These are phyloP conservation scores for Solanum peruvianum DNA, from an alignment of 257 asterid species.

Conservation along the genomic window DNA sequence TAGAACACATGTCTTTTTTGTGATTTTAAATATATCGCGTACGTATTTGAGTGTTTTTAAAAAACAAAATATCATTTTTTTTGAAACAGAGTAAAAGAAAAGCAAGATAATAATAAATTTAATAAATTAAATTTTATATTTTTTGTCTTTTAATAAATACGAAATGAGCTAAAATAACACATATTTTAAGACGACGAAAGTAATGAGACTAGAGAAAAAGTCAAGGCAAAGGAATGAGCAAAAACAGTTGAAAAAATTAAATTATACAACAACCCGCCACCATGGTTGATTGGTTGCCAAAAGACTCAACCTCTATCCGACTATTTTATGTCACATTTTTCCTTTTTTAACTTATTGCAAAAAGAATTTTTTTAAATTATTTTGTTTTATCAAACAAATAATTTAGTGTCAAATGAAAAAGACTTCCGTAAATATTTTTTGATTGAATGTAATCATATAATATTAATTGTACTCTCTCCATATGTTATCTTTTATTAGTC, in stretches of 20 bases:
- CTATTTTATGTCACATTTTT: background rate
- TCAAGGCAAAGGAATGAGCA: background rate
- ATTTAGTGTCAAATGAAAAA: background rate
- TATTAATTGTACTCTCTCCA: background rate
- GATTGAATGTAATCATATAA: background rate
- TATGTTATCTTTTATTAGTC: background rate
- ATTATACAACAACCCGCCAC: background rate
- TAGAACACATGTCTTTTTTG: too few relatives aligned
- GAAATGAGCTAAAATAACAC: background rate
- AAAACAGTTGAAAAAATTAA: background rate
- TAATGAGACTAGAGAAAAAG: background rate
- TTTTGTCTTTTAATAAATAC: fast-evolving
- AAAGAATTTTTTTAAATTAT: background rate
- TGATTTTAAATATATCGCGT: too few relatives aligned
- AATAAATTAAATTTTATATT: background rate
- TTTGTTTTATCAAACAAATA: too few relatives aligned
- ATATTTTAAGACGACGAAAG: fast-evolving
- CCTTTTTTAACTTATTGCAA: background rate
- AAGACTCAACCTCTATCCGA: background rate
- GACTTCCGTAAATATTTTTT: background rate
- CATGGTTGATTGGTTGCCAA: background rate
- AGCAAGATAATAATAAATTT: background rate
- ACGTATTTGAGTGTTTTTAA: fast-evolving
- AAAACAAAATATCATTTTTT: too few relatives aligned
- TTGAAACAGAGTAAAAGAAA: too few relatives aligned